Conservation (phyloP, 2,329 filamentous ascomycete genomes). For the Xylariomycetidae sp. region DNA sequence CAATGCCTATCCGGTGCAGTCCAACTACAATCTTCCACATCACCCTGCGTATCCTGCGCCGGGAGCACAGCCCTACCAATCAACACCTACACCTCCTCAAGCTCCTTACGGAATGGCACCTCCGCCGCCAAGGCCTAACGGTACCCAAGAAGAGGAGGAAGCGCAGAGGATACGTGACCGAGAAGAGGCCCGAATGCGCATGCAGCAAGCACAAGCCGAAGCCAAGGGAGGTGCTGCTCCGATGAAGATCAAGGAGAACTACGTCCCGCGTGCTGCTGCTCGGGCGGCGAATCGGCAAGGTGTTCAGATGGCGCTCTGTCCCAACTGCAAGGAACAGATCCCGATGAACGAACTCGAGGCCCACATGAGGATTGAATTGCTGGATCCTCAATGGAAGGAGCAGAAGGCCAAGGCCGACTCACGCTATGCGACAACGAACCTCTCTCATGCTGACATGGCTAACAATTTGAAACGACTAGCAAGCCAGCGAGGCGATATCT, state of each 20-base stretch:
- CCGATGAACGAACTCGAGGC: conserved; percentile 82
- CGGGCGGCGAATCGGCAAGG: conserved; percentile 61
- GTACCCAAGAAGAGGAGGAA: conserved; percentile 56
- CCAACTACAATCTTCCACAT: conserved; percentile 34
- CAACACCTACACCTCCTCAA: conserved; percentile 32
- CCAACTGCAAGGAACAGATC: conserved; percentile 88
- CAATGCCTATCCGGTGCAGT: conserved; percentile 38
- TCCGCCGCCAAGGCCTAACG: conserved; percentile 27
- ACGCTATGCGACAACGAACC: conserved; percentile 77
- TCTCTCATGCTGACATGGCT: conserved; percentile 80
- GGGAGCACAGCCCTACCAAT: conserved; percentile 29
- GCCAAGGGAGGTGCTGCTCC: conserved; percentile 61
- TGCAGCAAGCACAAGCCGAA: conserved; percentile 73
- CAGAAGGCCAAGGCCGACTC: conserved; percentile 86
- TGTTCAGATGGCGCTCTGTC: conserved; percentile 69
- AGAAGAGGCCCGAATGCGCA: conserved; percentile 53
- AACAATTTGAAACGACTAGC: conserved; percentile 94
- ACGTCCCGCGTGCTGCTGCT: conserved; percentile 77
- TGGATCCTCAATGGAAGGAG: conserved; percentile 94
- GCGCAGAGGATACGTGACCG: conserved; percentile 57
- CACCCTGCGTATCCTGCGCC: conserved; percentile 35
- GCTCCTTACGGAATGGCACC: conserved; percentile 26
- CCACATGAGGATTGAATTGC: conserved; percentile 89
- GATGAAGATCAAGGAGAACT: conserved; percentile 91
- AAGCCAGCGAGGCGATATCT: conserved; percentile 80